Conservation (phyloP, 1,284 basidiomycete genomes). For the Acaromyces ingoldii region DNA sequence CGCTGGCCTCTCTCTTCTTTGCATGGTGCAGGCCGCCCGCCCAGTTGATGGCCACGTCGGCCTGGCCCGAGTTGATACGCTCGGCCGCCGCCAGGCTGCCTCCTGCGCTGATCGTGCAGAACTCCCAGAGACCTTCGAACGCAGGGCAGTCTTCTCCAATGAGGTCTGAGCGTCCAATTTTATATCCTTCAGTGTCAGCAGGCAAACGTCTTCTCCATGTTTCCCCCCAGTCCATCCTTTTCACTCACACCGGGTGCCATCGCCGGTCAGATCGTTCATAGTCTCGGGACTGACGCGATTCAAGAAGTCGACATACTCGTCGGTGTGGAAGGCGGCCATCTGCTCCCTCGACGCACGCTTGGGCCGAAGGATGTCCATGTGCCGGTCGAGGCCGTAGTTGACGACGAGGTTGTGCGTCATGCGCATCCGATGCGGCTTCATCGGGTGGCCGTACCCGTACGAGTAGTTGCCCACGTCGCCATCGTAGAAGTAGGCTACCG, state of each 20-base stretch:
- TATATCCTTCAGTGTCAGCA: no score
- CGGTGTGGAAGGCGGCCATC: constrained; percentile 92
- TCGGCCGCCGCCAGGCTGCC: constrained; percentile 76
- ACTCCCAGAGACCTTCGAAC: constrained; percentile 94
- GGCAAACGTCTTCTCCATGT: no score
- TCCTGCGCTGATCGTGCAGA: constrained; percentile 92
- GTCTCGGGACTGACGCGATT: constrained; percentile 69
- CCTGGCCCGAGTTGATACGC: constrained; percentile 70
- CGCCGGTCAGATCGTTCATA: constrained; percentile 62
- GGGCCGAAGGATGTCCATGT: constrained; percentile 83
- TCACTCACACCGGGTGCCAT: constrained; percentile 56
- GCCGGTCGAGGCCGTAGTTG: constrained; percentile 80
- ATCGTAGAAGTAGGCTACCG: constrained; percentile 13
- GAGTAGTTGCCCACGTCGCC: constrained; percentile 74
- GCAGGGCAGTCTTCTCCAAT: constrained; percentile 89
- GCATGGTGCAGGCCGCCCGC: constrained; percentile 96
- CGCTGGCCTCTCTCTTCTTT: constrained; percentile 91
- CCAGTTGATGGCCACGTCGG: constrained; percentile 98
- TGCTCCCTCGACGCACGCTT: constrained; percentile 72
- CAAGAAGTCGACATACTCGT: constrained; percentile 93
- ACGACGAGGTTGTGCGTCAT: constrained; percentile 80
- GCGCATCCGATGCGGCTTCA: constrained; percentile 70
- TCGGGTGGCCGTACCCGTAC: constrained; percentile 81
- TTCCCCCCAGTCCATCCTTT: no score
- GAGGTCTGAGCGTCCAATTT: no score